Evolutionary conservation across 139 green algal species (phyloP), one percentile per base, ranked within the genome.

Genomic region (Tetradesmus lagerheimii): DNA sequence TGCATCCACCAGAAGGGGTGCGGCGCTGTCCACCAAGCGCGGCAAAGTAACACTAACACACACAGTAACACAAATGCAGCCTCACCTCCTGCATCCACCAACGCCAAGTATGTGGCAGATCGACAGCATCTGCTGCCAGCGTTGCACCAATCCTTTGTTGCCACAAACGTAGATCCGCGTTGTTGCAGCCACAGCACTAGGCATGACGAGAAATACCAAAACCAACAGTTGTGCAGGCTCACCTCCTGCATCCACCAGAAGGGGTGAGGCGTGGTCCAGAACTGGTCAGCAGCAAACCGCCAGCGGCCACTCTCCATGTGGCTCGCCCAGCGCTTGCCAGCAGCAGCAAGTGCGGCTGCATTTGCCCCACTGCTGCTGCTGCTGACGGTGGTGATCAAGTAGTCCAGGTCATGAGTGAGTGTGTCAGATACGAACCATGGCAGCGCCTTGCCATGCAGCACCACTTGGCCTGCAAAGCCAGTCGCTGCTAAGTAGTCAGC

Each of bases 371-470:
- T 31, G 37, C 81, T 43, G 45, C 82, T 80, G 86, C n/a, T 41
- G 74, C 66, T 80, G 74, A 66, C 37, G 38, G 41, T 47, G 16
- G 38, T 39, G 27, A 95, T 27, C 11, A 92, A 41, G 12, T 38
- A 64, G 16, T 85, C n/a, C 31, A 94, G 89, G 76, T 95, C 92
- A 0, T 23, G 20, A 0, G 16, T 20, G 25, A 92, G 67, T 4
- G 86, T 90, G 82, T 95, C 93, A 1, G 83, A 92, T 67, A 95
- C 93, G 84, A 95, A 95, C 92, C 92, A 95, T 23, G 91, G 62
- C 27, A 94, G 86, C 27, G 74, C 50, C 89, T 95, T 95, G 38
- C 93, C 93, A 43, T 95, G 93, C 27, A 95, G 85, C 16, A 93
- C 90, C 43, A 94, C 88, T 35, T 87, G 38, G 35, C 35, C 90